Conservation (phyloP, 73 alveolate species). For the Symbiodinium natans region DNA sequence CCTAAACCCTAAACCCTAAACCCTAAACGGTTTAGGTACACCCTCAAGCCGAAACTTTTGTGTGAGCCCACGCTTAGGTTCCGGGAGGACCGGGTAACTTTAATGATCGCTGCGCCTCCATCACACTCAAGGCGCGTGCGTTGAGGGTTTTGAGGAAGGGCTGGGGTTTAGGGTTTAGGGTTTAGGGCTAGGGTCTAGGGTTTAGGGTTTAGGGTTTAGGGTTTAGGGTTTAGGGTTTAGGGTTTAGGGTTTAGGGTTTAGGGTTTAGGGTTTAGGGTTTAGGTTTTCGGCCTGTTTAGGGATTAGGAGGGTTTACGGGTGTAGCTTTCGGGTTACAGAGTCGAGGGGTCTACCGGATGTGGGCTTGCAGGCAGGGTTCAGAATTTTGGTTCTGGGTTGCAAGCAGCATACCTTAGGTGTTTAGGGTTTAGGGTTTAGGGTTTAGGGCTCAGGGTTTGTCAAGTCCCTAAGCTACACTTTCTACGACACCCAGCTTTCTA, state of each 20-base stretch:
- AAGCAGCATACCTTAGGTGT: not conserved
- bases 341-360: too few relatives aligned
- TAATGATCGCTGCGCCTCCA: conserved; percentile 54
- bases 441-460: not conserved
- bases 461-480: too few relatives aligned
- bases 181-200: not conserved
- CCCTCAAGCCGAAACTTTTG: too few relatives aligned
- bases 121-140: conserved; percentile 61
- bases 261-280: not conserved
- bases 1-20: not conserved
- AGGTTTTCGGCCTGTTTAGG: not conserved
- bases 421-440: not conserved
- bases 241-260: not conserved
- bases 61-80: not conserved
- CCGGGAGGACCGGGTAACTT: conserved; percentile 54
- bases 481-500: too few relatives aligned
- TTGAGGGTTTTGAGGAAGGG: too few relatives aligned
- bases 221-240: not conserved
- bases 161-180: not conserved
- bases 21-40: too few relatives aligned
- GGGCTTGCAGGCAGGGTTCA: not conserved
- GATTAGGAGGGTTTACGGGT: not conserved
- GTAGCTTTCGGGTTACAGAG: not conserved
- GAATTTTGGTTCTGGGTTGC: not conserved
- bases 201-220: not conserved